These are phyloP conservation scores for Fusarium haematococcum DNA, from an alignment of 2,329 filamentous ascomycete genomes.

Conservation along the genomic window DNA sequence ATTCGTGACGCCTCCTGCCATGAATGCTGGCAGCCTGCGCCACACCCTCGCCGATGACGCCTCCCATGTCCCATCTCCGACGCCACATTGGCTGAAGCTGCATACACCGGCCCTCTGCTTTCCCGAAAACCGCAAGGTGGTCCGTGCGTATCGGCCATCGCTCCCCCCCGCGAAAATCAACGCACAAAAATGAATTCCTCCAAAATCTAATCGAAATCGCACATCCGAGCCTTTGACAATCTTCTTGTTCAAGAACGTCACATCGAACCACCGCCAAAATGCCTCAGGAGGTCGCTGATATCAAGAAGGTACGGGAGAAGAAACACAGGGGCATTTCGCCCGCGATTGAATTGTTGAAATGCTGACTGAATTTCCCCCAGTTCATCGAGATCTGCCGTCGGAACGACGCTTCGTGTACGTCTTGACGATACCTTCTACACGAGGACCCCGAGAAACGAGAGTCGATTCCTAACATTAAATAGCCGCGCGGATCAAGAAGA, in stretches of 20 bases:
- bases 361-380: conserved; percentile 61
- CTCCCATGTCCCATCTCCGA: background rate
- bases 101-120: conserved; percentile 21
- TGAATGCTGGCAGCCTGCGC: background rate
- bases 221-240: conserved; percentile 42
- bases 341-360: conserved; percentile 20
- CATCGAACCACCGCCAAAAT: conserved; percentile 76
- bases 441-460: conserved; percentile 2
- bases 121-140: conserved; percentile 38
- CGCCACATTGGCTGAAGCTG: conserved; percentile 18
- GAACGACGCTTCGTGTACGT: conserved; percentile 99
- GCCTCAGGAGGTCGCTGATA: conserved; percentile 98
- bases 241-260: conserved; percentile 43
- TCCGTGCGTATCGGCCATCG: conserved; percentile 36
- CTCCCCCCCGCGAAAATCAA: conserved; percentile 43
- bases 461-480: conserved; percentile 46
- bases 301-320: conserved; percentile 78
- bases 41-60: conserved; percentile 14
- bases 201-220: conserved; percentile 44
- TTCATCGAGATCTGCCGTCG: conserved; percentile 99
- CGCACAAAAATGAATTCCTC: conserved; percentile 51
- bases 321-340: background rate
- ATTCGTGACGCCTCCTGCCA: conserved; percentile 15
- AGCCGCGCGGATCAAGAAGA: conserved; percentile 97
- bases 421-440: conserved; percentile 25